phyloP scores from a whole-genome alignment of 2,329 filamentous ascomycete genomes.

The Nemania sp. region DNA sequence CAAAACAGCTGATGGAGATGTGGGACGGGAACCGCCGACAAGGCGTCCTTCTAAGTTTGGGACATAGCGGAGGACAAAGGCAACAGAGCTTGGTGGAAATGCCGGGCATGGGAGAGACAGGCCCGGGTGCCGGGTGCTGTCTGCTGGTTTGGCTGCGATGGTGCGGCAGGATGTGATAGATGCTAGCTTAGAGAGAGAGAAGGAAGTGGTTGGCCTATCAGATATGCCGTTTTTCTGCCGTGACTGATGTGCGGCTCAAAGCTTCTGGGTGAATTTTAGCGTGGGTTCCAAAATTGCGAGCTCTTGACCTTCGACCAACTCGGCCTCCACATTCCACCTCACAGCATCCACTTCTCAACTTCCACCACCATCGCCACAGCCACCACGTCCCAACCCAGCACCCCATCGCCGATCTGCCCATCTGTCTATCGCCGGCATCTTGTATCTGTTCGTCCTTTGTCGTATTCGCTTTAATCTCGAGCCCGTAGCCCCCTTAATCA shows the following conservation, averaged over 20 bases:
- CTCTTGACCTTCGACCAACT: constrained; percentile 30
- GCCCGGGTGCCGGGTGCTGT: no score
- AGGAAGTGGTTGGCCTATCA: constrained; percentile 38
- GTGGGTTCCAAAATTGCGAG: constrained; percentile 38
- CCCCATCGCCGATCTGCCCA: constrained; percentile 16
- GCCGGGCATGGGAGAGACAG: constrained; percentile 6
- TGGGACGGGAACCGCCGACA: no score
- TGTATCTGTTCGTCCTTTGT: background rate
- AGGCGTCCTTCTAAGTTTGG: no score
- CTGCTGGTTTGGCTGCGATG: constrained; percentile 2
- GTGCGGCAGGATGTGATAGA: background rate
- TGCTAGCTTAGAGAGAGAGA: constrained; percentile 35
- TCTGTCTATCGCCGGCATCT: constrained; percentile 4
- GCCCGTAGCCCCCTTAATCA: constrained; percentile 29
- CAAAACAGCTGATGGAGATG: background rate
- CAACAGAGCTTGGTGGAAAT: no score
- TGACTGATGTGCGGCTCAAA: constrained; percentile 40
- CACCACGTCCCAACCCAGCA: constrained; percentile 10
- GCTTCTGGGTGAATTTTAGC: constrained; percentile 39
- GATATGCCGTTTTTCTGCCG: constrained; percentile 30
- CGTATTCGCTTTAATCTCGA: no score
- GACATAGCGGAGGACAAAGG: constrained; percentile 9
- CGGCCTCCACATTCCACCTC: constrained; percentile 36
- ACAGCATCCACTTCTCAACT: constrained; percentile 26
- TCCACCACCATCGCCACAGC: constrained; percentile 15